These are phyloP conservation scores for Leccinum broughii DNA, from an alignment of 768 basidiomycete species.

Conservation along the genomic window DNA sequence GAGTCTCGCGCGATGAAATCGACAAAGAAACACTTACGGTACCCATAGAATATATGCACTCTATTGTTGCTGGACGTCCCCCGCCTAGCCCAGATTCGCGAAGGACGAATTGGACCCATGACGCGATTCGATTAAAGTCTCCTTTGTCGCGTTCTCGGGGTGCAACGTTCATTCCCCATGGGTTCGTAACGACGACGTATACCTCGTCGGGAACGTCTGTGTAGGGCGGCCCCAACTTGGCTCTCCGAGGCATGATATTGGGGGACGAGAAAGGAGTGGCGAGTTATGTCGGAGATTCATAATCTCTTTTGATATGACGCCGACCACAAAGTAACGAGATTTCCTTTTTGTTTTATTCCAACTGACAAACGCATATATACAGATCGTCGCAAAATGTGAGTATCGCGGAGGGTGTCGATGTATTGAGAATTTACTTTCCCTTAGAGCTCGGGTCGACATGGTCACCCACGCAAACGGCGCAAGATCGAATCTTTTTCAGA, in stretches of 20 bases:
- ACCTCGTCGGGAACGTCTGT: constrained; percentile 18
- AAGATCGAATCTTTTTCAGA: constrained; percentile 17
- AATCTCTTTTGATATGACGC: constrained; percentile 7
- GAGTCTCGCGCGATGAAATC: neutral
- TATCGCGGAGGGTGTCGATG: neutral
- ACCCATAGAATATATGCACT: constrained; percentile 30
- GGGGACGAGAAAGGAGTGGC: neutral
- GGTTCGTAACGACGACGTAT: constrained; percentile 27
- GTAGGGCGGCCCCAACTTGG: constrained; percentile 32
- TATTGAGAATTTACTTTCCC: neutral
- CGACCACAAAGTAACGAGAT: constrained; percentile 15
- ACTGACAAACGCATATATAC: constrained; percentile 4
- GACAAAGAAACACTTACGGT: constrained; percentile 26
- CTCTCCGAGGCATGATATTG: constrained; percentile 18
- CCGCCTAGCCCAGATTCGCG: constrained; percentile 18
- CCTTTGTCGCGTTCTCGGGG: constrained; percentile 7
- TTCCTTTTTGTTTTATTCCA: neutral
- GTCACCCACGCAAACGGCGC: constrained; percentile 18
- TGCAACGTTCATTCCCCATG: constrained; percentile 22
- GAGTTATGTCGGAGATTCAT: constrained; percentile 20
- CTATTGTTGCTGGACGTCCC: constrained; percentile 14
- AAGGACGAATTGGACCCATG: constrained; percentile 29
- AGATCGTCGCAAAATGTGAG: constrained; percentile 53
- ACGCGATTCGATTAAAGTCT: constrained; percentile 26
- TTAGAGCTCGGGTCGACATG: constrained; percentile 14